These are phyloP conservation scores for Cytidiella melzeri DNA, from an alignment of 768 basidiomycete genomes.

Conservation along the genomic window DNA sequence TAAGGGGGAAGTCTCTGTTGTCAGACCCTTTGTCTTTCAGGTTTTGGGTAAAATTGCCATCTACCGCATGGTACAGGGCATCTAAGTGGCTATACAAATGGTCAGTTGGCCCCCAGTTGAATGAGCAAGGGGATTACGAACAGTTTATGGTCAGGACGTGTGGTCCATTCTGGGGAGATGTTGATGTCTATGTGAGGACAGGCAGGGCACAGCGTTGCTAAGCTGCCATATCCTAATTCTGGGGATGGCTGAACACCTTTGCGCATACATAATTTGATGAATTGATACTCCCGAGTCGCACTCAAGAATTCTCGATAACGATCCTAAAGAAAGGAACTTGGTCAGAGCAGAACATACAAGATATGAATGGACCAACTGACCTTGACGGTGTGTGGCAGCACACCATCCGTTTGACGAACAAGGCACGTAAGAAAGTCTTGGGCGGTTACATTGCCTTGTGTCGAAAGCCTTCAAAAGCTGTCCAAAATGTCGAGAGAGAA, in stretches of 20 bases:
- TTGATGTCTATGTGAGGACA: conserved; percentile 17
- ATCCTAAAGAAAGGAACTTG: conserved; percentile 4
- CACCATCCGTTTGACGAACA: not conserved
- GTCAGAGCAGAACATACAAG: not conserved
- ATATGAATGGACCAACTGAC: not conserved
- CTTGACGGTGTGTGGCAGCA: not conserved
- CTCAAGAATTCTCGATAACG: conserved; percentile 9
- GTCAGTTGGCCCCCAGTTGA: not conserved
- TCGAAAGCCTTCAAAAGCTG: not conserved
- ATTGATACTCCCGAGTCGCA: not conserved
- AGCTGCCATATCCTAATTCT: not conserved
- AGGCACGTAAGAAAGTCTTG: conserved; percentile 4
- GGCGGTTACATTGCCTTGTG: not conserved
- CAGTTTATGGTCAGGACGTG: not conserved
- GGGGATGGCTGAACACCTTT: not conserved
- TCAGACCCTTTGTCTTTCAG: conserved; percentile 11
- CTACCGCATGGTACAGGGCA: conserved; percentile 6
- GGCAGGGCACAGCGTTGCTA: conserved; percentile 12
- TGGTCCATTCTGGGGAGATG: conserved; percentile 12
- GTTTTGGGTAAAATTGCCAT: conserved; percentile 15
- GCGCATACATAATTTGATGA: not conserved
- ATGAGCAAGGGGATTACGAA: not conserved
- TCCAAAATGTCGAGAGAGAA: conserved; percentile 7
- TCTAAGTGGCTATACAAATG: conserved; percentile 8
- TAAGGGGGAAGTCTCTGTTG: conserved; percentile 9